Evolutionary conservation across 768 basidiomycete species (phyloP).

Genomic region (Lentinula aciculospora): DNA sequence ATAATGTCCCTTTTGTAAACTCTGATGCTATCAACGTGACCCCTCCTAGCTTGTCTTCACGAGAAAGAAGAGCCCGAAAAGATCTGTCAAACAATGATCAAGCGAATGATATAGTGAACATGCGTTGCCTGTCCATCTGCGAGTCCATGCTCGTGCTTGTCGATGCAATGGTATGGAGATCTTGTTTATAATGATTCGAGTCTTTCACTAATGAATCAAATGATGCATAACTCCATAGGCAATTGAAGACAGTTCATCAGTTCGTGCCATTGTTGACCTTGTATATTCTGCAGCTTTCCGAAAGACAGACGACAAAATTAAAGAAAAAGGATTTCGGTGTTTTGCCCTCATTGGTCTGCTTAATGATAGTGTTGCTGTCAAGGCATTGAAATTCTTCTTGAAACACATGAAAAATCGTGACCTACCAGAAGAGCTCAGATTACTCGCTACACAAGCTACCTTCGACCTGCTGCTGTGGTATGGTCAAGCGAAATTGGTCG

Average conservation of each 20-base stretch:
- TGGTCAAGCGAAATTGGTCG: conserved; percentile 49
- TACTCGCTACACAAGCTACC: conserved; percentile 66
- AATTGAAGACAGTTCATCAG: conserved; percentile 39
- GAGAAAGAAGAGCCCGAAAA: no score
- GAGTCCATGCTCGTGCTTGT: conserved; percentile 67
- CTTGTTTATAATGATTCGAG: no score
- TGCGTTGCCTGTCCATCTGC: conserved; percentile 57
- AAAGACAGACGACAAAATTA: background rate
- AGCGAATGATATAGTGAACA: conserved; percentile 48
- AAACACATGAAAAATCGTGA: background rate
- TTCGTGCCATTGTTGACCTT: conserved; percentile 38
- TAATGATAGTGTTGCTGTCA: background rate
- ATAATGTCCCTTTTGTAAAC: no score
- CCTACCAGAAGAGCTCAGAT: conserved; percentile 52
- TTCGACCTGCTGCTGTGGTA: conserved; percentile 89
- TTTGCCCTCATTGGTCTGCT: background rate
- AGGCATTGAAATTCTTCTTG: background rate
- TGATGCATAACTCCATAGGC: conserved; percentile 40
- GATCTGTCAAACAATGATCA: background rate
- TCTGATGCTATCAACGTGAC: no score
- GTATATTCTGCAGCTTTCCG: background rate
- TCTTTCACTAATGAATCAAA: background rate
- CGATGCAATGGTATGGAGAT: conserved; percentile 48
- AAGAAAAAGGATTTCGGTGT: background rate
- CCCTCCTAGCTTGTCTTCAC: no score